Evolutionary conservation across 2,329 filamentous ascomycete species (phyloP), one percentile per base, ranked within the genome.

Genomic region (Nannizzia gypsea): DNA sequence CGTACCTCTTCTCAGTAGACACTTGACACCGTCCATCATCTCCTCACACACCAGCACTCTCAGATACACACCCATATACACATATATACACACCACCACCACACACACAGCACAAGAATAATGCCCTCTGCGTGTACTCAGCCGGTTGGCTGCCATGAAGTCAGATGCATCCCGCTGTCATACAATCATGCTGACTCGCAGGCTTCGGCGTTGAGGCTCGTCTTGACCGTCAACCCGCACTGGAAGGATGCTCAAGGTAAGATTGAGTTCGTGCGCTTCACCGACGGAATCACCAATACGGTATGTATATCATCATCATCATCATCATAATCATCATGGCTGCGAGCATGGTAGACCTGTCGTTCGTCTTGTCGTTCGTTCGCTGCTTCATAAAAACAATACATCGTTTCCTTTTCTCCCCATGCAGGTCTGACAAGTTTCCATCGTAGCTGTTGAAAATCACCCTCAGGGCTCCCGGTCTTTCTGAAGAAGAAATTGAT

Each of bases 211-310:
- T 79, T 88, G 63, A 82, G 82, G 64, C 83, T 99, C 64, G 85
- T 96, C 68, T 79, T 90, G 66, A 82, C 88, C 28, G 79, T 96
- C 63, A 83, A 86, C 62, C 91, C 91, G 9, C 84, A 95, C 67
- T 99, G 93, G 93, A 81, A 84, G 66, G 80, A 81, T 55, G 78
- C 82, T 38, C 83, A 85, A 64, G 87, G 88, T 60, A 82, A 86
- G 48, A 81, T 99, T 67, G 85, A 93, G 69, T 89, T 97, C 70
- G 81, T 90, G 66, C 86, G 88, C 64, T 99, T 97, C 78, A 99
- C 90, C 42, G 93, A 99, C 69, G 93, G 93, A 70, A 99, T 97
- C 76, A 99, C 93, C 66, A 99, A 99, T 76, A 97, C 91, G 65
- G 82, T 84, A 75, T 66, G 80, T 78, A 59, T 54, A 55, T 61